Evolutionary conservation across 345 rosid species (phyloP), one percentile per base, ranked within the genome.

Genomic region (Hibiscus trionum): DNA sequence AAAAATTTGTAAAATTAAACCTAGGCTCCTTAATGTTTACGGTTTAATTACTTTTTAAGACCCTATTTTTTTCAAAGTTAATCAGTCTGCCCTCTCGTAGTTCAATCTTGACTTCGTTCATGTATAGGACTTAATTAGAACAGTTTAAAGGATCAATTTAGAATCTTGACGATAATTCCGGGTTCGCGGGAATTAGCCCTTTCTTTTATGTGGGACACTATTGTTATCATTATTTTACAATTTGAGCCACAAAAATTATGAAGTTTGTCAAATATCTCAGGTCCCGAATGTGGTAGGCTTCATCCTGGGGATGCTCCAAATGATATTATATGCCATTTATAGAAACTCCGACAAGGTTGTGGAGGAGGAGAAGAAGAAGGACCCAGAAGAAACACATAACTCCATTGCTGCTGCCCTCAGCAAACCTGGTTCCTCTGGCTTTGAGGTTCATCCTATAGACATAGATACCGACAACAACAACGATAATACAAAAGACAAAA

Each of bases 251-350:
- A 3, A 58, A 17, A 17, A 52, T 5, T 52, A 16, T 52, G 8
- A 52, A 16, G 8, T 9, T 27, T 58, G 62, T 58, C 6, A 39
- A 37, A 15, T 29, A 10, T 19, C 33, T 39, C 82, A 93, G 98
- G 78, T 90, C 7, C 97, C 98, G 33, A 94, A 94, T 61, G 72
- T 94, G 8, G 7, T 87, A 31, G 98, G 98, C 21, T 83, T 94
- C 75, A 10, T 81, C 68, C 53, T 94, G 65, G 98, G 98, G 52
- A 59, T 90, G 69, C 29, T 83, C 55, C 98, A 91, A 80, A 93
- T 91, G 97, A 1, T 80, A 15, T 69, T 93, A 29, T 90, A 93
- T 68, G 80, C 77, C 10, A 52, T 82, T 5, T 91, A 84, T 86
- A 86, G 82, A 24, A 84, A 84, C 52, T 52, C 82, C 12, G 69